Base-by-base conservation (phyloP, 2,329 filamentous ascomycete genomes). In the Sporothrix dimorphospora region DNA sequence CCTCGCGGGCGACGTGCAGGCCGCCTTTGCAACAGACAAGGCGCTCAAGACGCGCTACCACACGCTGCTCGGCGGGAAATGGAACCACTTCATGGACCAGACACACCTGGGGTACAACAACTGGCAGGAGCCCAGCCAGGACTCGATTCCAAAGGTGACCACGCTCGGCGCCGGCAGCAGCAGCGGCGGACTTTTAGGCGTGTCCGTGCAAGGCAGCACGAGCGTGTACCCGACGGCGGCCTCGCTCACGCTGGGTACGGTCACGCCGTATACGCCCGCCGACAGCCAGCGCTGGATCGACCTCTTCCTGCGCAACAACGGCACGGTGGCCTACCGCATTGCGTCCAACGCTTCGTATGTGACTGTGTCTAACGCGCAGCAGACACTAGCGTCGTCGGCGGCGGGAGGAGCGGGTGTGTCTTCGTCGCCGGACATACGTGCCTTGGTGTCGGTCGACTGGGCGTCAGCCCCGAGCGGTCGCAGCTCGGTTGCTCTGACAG, bases 71-170 rank as follows among this genome's bases (percentile, higher is more conserved):
- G 77, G 79, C 70, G 78, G 79, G 16, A 78, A 79, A 71, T 81
- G 80, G 80, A 81, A 82, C 71, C 77, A 83, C 76, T 82, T 86
- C 72, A 81, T 85, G 79, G 80, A 83, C 59, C 84, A 86, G 75
- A 82, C 81, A 4, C 84, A 87, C 71, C 80, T 85, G 38, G 84
- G 84, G 2, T 85, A 86, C 73, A 79, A 78, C 51, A 81, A 81
- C 75, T 84, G 81, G 81, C 85, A 88, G 77, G 85, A 88, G 76
- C 85, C 86, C 1, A 84, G 84, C 81, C 80, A 82, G 53, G 85
- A 88, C 74, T 81, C 81, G 1, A 81, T 86, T 1, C 85, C 85
- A 1, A 80, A 80, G 14, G 79, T 86, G 27, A 81, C 3, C 11
- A 34, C 27, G 16, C 53, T 57, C 14, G 53, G 53, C 8, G n/a